Conservation (phyloP, 495 filamentous ascomycete species). For the Cercophora newfieldiana region DNA sequence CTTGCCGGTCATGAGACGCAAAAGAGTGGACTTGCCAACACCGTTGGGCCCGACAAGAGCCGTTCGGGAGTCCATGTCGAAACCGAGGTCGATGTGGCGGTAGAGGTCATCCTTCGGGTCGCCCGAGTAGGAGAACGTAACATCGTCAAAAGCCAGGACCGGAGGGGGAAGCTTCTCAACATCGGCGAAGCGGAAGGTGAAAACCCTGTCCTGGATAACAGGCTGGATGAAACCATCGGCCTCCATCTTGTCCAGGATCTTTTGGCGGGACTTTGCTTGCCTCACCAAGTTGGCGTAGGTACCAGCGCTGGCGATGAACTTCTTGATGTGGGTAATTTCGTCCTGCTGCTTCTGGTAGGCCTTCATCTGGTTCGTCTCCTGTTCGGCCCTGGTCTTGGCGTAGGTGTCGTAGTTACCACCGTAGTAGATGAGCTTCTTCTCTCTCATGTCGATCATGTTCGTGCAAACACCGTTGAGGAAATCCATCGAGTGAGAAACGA, state of each 20-base stretch:
- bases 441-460: slow-evolving; percentile 97
- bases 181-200: slow-evolving; percentile 97
- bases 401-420: slow-evolving; percentile 99
- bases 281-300: slow-evolving; percentile 99
- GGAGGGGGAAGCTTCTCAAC: slow-evolving; percentile 98
- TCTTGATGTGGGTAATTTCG: slow-evolving; percentile 99
- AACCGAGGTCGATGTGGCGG: slow-evolving; percentile 93
- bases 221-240: slow-evolving; percentile 97
- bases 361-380: slow-evolving; percentile 98
- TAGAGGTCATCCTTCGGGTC: slow-evolving; percentile 88
- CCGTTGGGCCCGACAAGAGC: slow-evolving; percentile 98
- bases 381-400: slow-evolving; percentile 88
- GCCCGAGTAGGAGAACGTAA: slow-evolving; percentile 97
- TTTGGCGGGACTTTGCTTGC: slow-evolving; percentile 96
- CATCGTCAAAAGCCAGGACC: slow-evolving; percentile 92
- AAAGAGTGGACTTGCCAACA: slow-evolving; percentile 98
- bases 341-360: slow-evolving; percentile 99
- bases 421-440: slow-evolving; percentile 91
- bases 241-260: slow-evolving; percentile 99
- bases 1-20: slow-evolving; percentile 96
- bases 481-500: slow-evolving; percentile 97
- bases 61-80: slow-evolving; percentile 98
- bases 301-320: slow-evolving; percentile 99
- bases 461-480: slow-evolving; percentile 99
- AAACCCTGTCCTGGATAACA: slow-evolving; percentile 80